phyloP scores from a whole-genome alignment of 495 filamentous ascomycete genomes.

The Xylaria venustula region DNA sequence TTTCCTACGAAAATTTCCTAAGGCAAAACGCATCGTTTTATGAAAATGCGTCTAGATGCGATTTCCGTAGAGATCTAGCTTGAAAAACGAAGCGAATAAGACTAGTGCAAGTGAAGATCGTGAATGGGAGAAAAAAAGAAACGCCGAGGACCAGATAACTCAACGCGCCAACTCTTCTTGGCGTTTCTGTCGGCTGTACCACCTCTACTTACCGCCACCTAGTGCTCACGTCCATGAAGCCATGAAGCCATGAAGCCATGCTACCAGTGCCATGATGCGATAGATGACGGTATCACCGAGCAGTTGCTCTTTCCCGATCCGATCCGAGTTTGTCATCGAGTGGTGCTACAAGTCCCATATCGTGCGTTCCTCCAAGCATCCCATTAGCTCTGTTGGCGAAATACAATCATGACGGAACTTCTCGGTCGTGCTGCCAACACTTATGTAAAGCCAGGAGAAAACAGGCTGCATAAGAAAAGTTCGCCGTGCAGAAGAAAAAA shows the following conservation, averaged over 20 bases:
- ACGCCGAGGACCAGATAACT: neutral
- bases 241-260: too few species aligned
- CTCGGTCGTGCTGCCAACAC: neutral
- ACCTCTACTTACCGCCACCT: neutral
- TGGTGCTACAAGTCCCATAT: neutral
- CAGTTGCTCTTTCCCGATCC: neutral
- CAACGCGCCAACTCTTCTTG: neutral
- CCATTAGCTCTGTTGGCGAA: neutral
- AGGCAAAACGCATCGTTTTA: slow-evolving; percentile 1
- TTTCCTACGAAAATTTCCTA: neutral
- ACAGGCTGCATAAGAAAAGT: neutral
- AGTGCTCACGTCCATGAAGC: neutral
- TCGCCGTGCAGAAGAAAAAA: slow-evolving; percentile 14
- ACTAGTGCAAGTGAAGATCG: neutral
- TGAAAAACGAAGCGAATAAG: slow-evolving; percentile 8
- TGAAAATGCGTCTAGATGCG: neutral
- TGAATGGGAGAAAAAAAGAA: neutral
- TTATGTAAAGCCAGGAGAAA: neutral
- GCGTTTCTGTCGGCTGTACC: neutral
- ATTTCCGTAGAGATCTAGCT: slow-evolving; percentile 3
- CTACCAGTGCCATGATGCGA: neutral
- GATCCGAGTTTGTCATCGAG: neutral
- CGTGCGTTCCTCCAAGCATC: neutral
- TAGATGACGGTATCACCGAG: neutral
- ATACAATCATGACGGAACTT: neutral